phyloP scores from a whole-genome alignment of 192 early-diverging fungal species.

The Coemansia sp. region DNA sequence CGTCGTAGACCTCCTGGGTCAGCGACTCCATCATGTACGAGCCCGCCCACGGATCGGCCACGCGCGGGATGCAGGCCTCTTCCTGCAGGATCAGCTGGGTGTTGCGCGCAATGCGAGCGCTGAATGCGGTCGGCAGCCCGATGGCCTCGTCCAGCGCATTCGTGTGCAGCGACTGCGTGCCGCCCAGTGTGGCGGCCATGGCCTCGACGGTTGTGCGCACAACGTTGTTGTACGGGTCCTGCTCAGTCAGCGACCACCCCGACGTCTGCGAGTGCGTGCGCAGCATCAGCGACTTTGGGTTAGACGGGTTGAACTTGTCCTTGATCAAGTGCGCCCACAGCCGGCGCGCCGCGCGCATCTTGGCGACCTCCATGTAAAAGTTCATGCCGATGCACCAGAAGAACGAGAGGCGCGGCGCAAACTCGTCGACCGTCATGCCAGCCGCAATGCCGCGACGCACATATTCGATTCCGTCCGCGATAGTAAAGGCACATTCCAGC shows the following conservation, averaged over 20 bases:
- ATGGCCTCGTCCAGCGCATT: slow-evolving; percentile 90
- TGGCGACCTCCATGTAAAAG: slow-evolving; percentile 94
- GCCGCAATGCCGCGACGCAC: slow-evolving; percentile 70
- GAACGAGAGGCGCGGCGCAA: slow-evolving; percentile 86
- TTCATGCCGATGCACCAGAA: slow-evolving; percentile 94
- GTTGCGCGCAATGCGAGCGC: slow-evolving; percentile 84
- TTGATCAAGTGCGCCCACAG: slow-evolving; percentile 79
- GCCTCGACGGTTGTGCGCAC: slow-evolving; percentile 86
- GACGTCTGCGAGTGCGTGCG: slow-evolving; percentile 91
- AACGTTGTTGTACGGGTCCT: slow-evolving; percentile 90
- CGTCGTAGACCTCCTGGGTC: slow-evolving; percentile 74
- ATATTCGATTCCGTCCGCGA: slow-evolving; percentile 86
- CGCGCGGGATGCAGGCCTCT: slow-evolving; percentile 82
- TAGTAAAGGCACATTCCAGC: slow-evolving; percentile 89
- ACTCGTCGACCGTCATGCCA: slow-evolving; percentile 85
- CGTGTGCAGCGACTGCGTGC: slow-evolving; percentile 91
- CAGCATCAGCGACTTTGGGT: slow-evolving; percentile 72
- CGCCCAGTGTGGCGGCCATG: slow-evolving; percentile 87
- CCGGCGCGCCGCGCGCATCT: slow-evolving; percentile 82
- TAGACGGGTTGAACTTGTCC: slow-evolving; percentile 80
- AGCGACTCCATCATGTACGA: slow-evolving; percentile 92
- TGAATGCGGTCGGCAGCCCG: slow-evolving; percentile 79
- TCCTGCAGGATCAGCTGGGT: slow-evolving; percentile 88
- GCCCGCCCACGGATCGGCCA: slow-evolving; percentile 90
- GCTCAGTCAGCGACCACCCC: slow-evolving; percentile 88